Base-by-base conservation (phyloP, 371 early-diverging fungal species). In the Sporodiniella umbellata region DNA sequence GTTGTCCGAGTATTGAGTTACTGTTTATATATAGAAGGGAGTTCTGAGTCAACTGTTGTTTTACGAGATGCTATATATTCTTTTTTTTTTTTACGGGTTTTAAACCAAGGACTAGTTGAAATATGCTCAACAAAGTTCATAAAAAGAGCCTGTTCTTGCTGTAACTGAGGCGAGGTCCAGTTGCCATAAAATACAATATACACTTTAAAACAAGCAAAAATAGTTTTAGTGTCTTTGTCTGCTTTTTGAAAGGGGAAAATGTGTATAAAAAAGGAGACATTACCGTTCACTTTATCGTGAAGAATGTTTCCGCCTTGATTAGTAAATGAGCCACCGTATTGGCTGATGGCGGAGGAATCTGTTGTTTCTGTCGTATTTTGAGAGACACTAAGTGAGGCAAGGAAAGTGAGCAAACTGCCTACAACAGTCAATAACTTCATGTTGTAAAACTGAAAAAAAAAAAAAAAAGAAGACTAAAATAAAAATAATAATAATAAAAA, bases 161-260 rank as follows among this genome's bases (percentile, higher is more conserved):
- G 51, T 26, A 56, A 39, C 23, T 75, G 48, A 31, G 47, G 12
- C 17, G 70, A 66, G 17, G 57, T 49, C 79, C 79, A 78, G 23
- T 69, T 54, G 26, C 81, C 81, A 51, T 80, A 80, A 48, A 73
- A 80, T 26, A 80, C 68, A 31, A 75, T 48, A 51, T 77, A 77
- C 3, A 65, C 78, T 77, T 47, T 25, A 7, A 28, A 28, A 28
- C n/a, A n/a, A n/a, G n/a, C n/a, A n/a, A n/a, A n/a, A n/a, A n/a
- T n/a, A n/a, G n/a, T n/a, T n/a, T n/a, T n/a, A n/a, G n/a, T n/a
- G n/a, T n/a, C n/a, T n/a, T n/a, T n/a, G n/a, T n/a, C n/a, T n/a
- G n/a, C n/a, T n/a, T n/a, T n/a, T n/a, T n/a, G n/a, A n/a, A n/a
- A n/a, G n/a, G n/a, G n/a, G n/a, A n/a, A n/a, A n/a, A n/a, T n/a